Percentiles rank a stretch among this genome's conserved stretches.
phyloP scores from a whole-genome alignment of 768 basidiomycete genomes.

The Mycena sanguinolenta region DNA sequence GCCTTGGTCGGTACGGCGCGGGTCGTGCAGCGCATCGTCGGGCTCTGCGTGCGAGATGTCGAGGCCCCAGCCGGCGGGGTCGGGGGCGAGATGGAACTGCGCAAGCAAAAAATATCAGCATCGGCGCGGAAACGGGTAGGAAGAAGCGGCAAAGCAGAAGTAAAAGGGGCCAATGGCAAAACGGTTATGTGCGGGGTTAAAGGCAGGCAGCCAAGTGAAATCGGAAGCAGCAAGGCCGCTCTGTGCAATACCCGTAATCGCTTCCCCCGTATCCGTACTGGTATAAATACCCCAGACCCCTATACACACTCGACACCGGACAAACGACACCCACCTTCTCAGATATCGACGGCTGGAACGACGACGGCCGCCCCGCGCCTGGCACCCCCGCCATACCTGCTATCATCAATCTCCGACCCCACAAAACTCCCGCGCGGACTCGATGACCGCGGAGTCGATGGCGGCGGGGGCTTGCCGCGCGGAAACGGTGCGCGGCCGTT shows the following conservation, averaged over 20 bases:
- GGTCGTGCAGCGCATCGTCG: conserved; percentile 78
- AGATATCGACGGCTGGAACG: conserved; percentile 3
- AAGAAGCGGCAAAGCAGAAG: too few species aligned
- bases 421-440: background rate
- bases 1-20: conserved; percentile 60
- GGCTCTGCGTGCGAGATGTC: conserved; percentile 43
- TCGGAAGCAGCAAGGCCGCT: too few species aligned
- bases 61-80: conserved; percentile 61
- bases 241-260: background rate
- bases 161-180: too few species aligned
- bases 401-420: too few species aligned
- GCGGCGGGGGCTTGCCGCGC: too few species aligned
- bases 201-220: too few species aligned
- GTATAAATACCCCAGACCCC: too few species aligned
- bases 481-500: background rate
- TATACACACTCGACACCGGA: too few species aligned
- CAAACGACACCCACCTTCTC: background rate
- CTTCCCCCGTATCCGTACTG: too few species aligned
- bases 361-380: background rate
- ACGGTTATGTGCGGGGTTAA: too few species aligned
- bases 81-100: conserved; percentile 63
- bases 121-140: too few species aligned
- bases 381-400: background rate
- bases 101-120: background rate
- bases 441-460: too few species aligned